phyloP scores from a whole-genome alignment of 345 rosid genomes.

The Euphorbia tirucalli region DNA sequence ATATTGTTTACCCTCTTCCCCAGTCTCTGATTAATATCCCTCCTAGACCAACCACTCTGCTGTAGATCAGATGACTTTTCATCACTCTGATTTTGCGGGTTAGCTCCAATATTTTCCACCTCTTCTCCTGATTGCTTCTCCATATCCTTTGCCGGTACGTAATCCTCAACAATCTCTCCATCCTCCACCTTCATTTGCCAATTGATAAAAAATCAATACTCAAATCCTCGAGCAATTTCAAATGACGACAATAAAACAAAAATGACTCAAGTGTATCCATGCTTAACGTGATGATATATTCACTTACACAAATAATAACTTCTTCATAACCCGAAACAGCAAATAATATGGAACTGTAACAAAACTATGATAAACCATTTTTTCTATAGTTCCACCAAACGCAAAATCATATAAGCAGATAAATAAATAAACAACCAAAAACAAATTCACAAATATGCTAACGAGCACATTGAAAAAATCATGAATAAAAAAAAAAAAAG shows the following conservation, averaged over 20 bases:
- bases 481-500: background rate
- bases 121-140: slow-evolving; percentile 26
- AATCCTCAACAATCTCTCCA: slow-evolving; percentile 57
- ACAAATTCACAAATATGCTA: background rate
- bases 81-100: slow-evolving; percentile 29
- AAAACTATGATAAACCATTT: background rate
- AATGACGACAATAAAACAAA: background rate
- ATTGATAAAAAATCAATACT: background rate
- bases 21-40: slow-evolving; percentile 54
- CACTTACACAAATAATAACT: background rate
- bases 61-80: slow-evolving; percentile 36
- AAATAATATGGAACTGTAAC: background rate
- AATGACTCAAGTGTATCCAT: background rate
- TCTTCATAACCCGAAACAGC: background rate
- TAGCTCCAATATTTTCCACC: slow-evolving; percentile 31
- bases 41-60: slow-evolving; percentile 51
- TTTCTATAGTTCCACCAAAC: background rate
- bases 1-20: slow-evolving; percentile 42
- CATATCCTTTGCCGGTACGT: slow-evolving; percentile 32
- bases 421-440: background rate
- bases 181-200: slow-evolving; percentile 56
- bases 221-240: background rate
- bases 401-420: background rate
- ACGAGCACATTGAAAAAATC: background rate
- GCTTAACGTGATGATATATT: background rate